Evolutionary conservation across 140 eudicot genomes (phyloP).

Genomic region (Cichorium intybus): DNA sequence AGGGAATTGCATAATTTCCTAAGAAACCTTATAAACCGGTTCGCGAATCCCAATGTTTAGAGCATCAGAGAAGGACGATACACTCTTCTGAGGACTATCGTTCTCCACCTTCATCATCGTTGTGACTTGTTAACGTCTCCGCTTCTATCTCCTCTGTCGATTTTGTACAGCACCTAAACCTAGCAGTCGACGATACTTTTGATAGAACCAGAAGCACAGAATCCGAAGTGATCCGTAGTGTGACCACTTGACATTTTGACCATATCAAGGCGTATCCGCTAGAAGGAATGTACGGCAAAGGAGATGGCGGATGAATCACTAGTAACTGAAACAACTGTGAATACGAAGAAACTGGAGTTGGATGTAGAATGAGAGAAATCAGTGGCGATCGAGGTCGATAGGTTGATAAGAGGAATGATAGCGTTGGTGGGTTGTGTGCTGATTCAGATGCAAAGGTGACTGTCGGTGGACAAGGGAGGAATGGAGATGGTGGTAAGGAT

Average conservation of each 20-base stretch:
- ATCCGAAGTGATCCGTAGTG: too few species aligned
- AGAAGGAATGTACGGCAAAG: constrained; percentile 16
- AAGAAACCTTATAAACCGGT: constrained; percentile 76
- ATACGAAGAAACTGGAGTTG: constrained; percentile 33
- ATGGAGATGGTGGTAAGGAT: too few species aligned
- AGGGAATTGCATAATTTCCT: neutral
- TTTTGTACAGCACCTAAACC: too few species aligned
- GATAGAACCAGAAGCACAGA: too few species aligned
- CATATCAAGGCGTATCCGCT: constrained; percentile 33
- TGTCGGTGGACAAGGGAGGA: too few species aligned
- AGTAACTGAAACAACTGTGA: constrained; percentile 49
- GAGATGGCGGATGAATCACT: constrained; percentile 36
- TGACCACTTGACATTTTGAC: constrained; percentile 35
- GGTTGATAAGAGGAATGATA: too few species aligned
- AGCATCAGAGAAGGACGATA: constrained; percentile 44
- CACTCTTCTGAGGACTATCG: constrained; percentile 39
- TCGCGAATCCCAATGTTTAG: constrained; percentile 86
- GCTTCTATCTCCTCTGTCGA: constrained; percentile 41
- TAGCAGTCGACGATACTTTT: too few species aligned
- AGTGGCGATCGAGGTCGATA: too few species aligned
- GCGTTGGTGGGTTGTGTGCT: too few species aligned
- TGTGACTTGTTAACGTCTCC: constrained; percentile 24
- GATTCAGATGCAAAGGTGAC: too few species aligned
- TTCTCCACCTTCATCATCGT: constrained; percentile 31
- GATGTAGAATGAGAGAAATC: too few species aligned